phyloP scores from a whole-genome alignment of 2,329 filamentous ascomycete species.

The Hymenoscyphus fructigenus region DNA sequence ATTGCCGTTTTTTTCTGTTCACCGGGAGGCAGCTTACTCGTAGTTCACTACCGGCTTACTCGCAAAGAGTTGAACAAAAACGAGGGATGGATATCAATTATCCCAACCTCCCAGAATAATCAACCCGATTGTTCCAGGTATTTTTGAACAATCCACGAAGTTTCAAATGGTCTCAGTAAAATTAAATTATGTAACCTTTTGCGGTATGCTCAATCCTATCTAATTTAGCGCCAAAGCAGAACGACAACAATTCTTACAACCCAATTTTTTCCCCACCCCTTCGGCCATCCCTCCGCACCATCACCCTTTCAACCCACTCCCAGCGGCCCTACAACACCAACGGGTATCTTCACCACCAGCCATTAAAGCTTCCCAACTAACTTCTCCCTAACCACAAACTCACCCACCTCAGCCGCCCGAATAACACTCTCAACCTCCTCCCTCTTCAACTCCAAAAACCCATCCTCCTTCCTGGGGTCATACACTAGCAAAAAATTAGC shows the following conservation, averaged over 20 bases:
- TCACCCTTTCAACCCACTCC: not conserved
- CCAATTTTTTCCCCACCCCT: not conserved
- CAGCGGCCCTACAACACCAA: not conserved
- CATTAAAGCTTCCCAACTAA: not conserved
- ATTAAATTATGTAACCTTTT: conserved; percentile 1
- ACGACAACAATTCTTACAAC: not conserved
- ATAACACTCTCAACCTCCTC: not conserved
- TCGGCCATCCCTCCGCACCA: not conserved
- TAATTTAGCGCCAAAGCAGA: not conserved
- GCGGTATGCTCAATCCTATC: not conserved
- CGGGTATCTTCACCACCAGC: not conserved
- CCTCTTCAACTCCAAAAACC: conserved; percentile 9
- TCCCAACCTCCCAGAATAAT: too few species aligned
- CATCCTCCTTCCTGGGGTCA: conserved; percentile 47
- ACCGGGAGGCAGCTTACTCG: too few species aligned
- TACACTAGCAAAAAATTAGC: too few species aligned
- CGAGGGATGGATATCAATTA: too few species aligned
- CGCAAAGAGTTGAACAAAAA: too few species aligned
- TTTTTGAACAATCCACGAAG: too few species aligned
- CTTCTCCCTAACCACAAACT: conserved; percentile 4
- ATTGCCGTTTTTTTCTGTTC: too few species aligned
- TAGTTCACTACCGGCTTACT: too few species aligned
- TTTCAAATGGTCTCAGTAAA: not conserved
- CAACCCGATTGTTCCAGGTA: too few species aligned
- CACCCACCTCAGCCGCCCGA: not conserved